Evolutionary conservation across 768 basidiomycete species (phyloP).

Genomic region (Clavulina sp.): DNA sequence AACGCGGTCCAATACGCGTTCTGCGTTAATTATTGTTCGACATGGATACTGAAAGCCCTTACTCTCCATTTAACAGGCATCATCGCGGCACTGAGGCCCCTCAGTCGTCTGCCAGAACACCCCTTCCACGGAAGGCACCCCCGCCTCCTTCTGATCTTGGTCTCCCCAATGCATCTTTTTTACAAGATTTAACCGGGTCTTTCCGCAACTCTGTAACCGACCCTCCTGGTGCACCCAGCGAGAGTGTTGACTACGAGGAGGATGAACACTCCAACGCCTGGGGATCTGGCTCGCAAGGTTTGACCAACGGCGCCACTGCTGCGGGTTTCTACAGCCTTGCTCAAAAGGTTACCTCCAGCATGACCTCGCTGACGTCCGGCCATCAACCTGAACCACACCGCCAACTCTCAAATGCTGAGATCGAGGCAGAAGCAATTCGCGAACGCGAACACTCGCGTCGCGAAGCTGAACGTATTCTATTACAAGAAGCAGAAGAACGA

Average conservation of each 20-base stretch:
- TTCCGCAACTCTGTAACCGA: background rate
- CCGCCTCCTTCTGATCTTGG: conserved; percentile 8
- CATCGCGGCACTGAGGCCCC: background rate
- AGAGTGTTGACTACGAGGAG: background rate
- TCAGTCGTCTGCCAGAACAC: background rate
- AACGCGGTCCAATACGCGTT: no score
- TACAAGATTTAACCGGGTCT: background rate
- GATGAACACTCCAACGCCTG: background rate
- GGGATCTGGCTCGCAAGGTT: no score
- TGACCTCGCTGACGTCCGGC: background rate
- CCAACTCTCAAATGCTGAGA: conserved; percentile 43
- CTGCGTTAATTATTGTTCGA: no score
- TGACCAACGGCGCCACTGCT: background rate
- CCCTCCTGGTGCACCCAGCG: background rate
- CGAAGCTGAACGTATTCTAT: conserved; percentile 65
- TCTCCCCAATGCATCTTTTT: conserved; percentile 7
- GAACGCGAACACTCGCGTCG: conserved; percentile 59
- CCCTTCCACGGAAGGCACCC: no score
- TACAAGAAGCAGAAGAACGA: conserved; percentile 45
- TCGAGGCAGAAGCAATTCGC: conserved; percentile 63
- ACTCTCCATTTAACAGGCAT: background rate
- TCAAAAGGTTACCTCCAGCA: background rate
- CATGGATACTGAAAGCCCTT: no score
- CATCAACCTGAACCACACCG: background rate
- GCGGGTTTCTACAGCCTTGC: background rate